Evolutionary conservation across 2,329 filamentous ascomycete genomes (phyloP), one percentile per base, ranked within the genome.

Genomic region (Apiospora rasikravindrae): DNA sequence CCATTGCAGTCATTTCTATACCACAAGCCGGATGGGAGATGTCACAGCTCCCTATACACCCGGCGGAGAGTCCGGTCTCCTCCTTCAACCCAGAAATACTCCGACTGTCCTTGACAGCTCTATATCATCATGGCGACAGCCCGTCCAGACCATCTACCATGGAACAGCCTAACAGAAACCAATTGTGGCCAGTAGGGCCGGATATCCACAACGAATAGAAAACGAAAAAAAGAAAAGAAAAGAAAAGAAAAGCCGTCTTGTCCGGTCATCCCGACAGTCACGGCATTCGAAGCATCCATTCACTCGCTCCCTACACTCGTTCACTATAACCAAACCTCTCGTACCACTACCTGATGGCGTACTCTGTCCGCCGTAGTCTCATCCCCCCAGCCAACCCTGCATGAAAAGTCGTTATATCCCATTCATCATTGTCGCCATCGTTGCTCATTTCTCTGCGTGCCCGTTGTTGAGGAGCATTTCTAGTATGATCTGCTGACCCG

Each of bases 401-500:
- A 57, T 33, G 51, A 57, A 19, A 40, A 64, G 19, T 29, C 57
- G 33, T 64, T 33, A n/a, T 40, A n/a, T 40, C 19, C 33, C 22
- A 19, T 64, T 40, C 57, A n/a, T 64, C 57, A 13, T 64, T 19
- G 29, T 69, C 33, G 29, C 51, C 68, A 24, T 70, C 69, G 40
- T 71, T 51, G 73, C 76, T 82, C 72, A 79, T 77, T 85, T 85
- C 80, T 90, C 88, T 70, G 82, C 81, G 75, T 96, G 93, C 7
- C 94, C 95, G 78, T 97, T 94, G 81, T 98, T 98, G 77, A 98
- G 88, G 75, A 98, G 84, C 88, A 99, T 88, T 84, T 99, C 96
- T 74, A 98, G 86, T 74, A 99, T 91, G 75, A 99, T 91, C 85
- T 98, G 95, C 79, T 91, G 92, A 70, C 93, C 91, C 73, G 94